Percentiles rank a stretch among this genome's conserved stretches.
Conservation (phyloP, 768 basidiomycete species). For the Lactifluus subvellereus region DNA sequence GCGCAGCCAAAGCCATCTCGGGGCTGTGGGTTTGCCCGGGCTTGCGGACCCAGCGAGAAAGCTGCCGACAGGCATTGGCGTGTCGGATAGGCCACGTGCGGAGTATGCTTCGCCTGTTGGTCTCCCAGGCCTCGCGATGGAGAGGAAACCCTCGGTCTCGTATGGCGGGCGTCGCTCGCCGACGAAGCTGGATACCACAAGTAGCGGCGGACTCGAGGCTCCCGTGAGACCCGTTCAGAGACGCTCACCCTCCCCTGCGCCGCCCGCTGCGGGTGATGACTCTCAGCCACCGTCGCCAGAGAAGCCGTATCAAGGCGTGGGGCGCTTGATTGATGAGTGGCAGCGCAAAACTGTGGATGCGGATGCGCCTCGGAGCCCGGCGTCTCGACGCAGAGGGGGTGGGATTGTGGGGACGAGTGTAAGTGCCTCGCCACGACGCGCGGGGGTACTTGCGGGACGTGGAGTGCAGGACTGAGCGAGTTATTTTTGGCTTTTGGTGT, state of each 20-base stretch:
- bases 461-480: conserved; percentile 11
- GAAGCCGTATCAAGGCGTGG: conserved; percentile 74
- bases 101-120: conserved; percentile 22
- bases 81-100: conserved; percentile 27
- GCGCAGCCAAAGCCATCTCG: conserved; percentile 16
- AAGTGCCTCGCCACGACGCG: conserved; percentile 16
- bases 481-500: not conserved
- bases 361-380: conserved; percentile 36
- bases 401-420: not conserved
- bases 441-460: conserved; percentile 17
- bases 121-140: conserved; percentile 19
- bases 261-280: conserved; percentile 21
- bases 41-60: conserved; percentile 20
- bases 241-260: conserved; percentile 9
- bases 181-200: conserved; percentile 1
- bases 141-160: conserved; percentile 9
- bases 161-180: conserved; percentile 20
- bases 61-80: conserved; percentile 20
- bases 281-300: conserved; percentile 62
- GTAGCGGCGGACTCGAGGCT: conserved; percentile 4
- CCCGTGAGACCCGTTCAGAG: not conserved
- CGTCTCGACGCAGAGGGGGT: conserved; percentile 33
- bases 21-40: conserved; percentile 15
- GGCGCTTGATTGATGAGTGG: conserved; percentile 84
- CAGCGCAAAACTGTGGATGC: conserved; percentile 69